Evolutionary conservation across 75 land plant genomes (phyloP).

Genomic region (Chamaecyparis obtusa): DNA sequence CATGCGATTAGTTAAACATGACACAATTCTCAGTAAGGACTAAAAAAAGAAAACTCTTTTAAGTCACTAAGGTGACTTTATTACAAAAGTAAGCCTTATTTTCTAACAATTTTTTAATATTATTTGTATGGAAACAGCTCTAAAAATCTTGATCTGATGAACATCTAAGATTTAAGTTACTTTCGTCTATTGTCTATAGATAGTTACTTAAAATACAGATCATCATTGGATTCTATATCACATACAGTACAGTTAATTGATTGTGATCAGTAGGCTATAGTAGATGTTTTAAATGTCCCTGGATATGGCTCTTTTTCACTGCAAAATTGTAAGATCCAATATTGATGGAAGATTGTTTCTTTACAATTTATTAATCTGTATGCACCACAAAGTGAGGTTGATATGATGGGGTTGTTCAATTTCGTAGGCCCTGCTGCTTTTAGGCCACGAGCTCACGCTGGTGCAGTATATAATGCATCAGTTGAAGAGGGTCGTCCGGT

Average conservation of each 20-base stretch:
- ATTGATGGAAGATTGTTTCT: background rate
- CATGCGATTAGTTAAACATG: too few relatives aligned
- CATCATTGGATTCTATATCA: background rate
- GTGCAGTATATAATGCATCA: conserved; percentile 57
- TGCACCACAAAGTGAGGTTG: background rate
- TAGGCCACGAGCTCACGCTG: conserved; percentile 70
- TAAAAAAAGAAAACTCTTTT: too few relatives aligned
- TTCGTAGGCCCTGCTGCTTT: conserved; percentile 93
- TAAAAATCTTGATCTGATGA: background rate
- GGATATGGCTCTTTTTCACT: background rate
- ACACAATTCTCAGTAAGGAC: too few relatives aligned
- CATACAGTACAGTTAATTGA: background rate
- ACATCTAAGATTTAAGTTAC: background rate
- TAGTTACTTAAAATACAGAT: background rate
- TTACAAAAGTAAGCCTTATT: too few relatives aligned
- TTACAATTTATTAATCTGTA: background rate
- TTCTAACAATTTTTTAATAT: too few relatives aligned
- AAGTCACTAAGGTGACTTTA: too few relatives aligned
- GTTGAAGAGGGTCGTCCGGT: conserved; percentile 88
- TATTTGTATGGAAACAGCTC: background rate
- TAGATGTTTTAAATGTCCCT: background rate
- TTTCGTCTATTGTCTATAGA: background rate
- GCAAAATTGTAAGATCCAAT: background rate
- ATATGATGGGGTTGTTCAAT: background rate
- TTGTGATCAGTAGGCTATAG: background rate